phyloP scores from a whole-genome alignment of 2,329 filamentous ascomycete genomes.

The Aspergillus phoenicis region DNA sequence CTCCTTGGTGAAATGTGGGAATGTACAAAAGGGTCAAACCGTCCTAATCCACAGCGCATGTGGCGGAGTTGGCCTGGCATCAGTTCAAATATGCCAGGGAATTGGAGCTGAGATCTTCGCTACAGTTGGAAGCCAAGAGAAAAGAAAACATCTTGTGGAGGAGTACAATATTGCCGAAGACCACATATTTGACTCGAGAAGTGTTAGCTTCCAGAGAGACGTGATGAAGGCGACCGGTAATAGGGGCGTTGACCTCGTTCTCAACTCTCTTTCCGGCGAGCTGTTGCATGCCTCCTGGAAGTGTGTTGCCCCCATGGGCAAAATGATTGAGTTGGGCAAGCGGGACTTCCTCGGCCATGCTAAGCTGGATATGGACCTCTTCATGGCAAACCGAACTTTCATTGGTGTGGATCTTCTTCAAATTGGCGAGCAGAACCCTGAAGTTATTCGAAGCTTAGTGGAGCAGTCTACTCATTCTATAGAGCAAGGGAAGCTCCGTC shows the following conservation, averaged over 20 bases:
- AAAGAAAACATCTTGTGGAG: conserved; percentile 24
- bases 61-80: conserved; percentile 7
- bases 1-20: conserved; percentile 26
- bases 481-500: conserved; percentile 11
- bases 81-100: conserved; percentile 11
- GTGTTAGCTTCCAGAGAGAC: conserved; percentile 25
- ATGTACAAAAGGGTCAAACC: conserved; percentile 27
- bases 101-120: conserved; percentile 14
- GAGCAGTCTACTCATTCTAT: conserved; percentile 8
- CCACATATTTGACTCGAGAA: conserved; percentile 28
- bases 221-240: conserved; percentile 23
- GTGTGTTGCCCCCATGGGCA: conserved; percentile 27
- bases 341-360: conserved; percentile 15
- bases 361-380: conserved; percentile 18
- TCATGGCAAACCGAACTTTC: conserved; percentile 20
- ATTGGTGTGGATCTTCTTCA: conserved; percentile 26
- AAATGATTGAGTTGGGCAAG: conserved; percentile 25
- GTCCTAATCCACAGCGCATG: conserved; percentile 17
- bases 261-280: conserved; percentile 13
- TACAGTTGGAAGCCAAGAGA: conserved; percentile 27
- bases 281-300: conserved; percentile 8
- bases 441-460: conserved; percentile 9
- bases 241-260: conserved; percentile 25
- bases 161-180: conserved; percentile 22
- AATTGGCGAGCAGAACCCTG: conserved; percentile 12